These are phyloP conservation scores for Zasmidium angulare DNA, from an alignment of 2,329 filamentous ascomycete genomes.

Conservation along the genomic window DNA sequence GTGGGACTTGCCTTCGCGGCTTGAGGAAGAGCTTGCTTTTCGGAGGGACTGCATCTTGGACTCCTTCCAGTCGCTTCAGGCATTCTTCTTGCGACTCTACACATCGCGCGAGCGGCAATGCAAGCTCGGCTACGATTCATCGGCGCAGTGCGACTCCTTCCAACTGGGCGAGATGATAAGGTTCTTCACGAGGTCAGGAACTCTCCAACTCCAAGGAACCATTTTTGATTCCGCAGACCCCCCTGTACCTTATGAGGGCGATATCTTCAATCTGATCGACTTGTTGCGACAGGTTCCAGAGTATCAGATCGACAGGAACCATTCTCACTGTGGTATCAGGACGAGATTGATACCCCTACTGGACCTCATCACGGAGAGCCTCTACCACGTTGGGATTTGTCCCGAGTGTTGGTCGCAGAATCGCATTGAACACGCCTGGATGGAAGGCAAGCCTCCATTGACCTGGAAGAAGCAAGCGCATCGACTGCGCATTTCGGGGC, in stretches of 20 bases:
- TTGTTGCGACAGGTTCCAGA: slow-evolving; percentile 65
- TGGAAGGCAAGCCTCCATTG: slow-evolving; percentile 45
- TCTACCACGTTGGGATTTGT: slow-evolving; percentile 47
- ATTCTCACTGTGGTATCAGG: slow-evolving; percentile 70
- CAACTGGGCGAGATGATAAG: slow-evolving; percentile 76
- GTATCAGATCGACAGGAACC: slow-evolving; percentile 73
- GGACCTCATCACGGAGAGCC: slow-evolving; percentile 57
- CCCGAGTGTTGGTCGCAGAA: slow-evolving; percentile 45
- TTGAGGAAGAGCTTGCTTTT: slow-evolving; percentile 69
- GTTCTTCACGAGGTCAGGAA: slow-evolving; percentile 63
- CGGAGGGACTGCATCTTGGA: slow-evolving; percentile 67
- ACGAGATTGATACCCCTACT: slow-evolving; percentile 65
- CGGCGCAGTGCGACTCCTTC: slow-evolving; percentile 70
- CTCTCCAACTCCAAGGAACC: slow-evolving; percentile 56
- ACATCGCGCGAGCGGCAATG: slow-evolving; percentile 68
- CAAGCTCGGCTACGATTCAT: slow-evolving; percentile 72
- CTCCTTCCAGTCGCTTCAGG: slow-evolving; percentile 67
- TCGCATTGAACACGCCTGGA: slow-evolving; percentile 45
- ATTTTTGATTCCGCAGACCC: slow-evolving; percentile 42
- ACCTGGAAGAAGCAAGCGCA: slow-evolving; percentile 39
- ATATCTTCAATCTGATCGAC: slow-evolving; percentile 61
- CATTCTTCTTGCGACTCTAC: slow-evolving; percentile 67
- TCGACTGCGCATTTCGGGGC: slow-evolving; percentile 20
- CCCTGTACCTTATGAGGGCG: slow-evolving; percentile 56
- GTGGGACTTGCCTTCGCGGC: slow-evolving; percentile 69